Base-by-base conservation (phyloP, 202 grass and related monocot species). In the Schoenoplectus triqueter region DNA sequence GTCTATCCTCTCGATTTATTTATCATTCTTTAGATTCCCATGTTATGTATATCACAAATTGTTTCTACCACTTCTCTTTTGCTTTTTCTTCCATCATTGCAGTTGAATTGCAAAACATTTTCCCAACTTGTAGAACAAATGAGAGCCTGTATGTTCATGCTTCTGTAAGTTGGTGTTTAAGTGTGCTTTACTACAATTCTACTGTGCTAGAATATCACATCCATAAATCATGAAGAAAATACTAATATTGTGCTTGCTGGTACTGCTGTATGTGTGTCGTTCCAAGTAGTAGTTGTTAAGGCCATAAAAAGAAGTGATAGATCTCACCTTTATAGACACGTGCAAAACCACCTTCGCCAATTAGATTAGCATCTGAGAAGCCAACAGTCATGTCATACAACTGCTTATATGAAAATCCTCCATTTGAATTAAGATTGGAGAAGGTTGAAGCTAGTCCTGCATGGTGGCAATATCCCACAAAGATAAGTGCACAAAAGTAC, bases 341-440 rank as follows among this genome's bases (percentile, higher is more conserved):
- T 48, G 92, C 92, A 80, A 94, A 97, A 42, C 95, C 90, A 61
- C 95, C 95, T 61, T 97, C 89, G 10, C 95, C 95, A 78, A 97
- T 90, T 57, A 93, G 82, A 62, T 92, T 94, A 52, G 0, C 69
- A 20, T 41, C 15, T 85, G 92, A 42, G 85, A 97, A 97, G n/a
- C 88, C 89, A 75, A 64, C 77, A 45, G 95, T 97, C 84, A 93
- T 84, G 2, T 66, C 66, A 73, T 8, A 62, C 80, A 97, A 89
- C 66, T 95, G 92, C 10, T 93, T 86, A 49, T 97, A 97, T 67
- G 89, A 86, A 84, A 95, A 93, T 75, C 63, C 65, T 66, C 80
- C 80, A 41, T n/a, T 41, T 56, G 51, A 57, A 77, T n/a, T 52
- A 31, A 57, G 11, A 13, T 59, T 56, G 21, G 70, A 73, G 8